phyloP scores from a whole-genome alignment of 805 yeast genomes.

The Candida glaebosa region DNA sequence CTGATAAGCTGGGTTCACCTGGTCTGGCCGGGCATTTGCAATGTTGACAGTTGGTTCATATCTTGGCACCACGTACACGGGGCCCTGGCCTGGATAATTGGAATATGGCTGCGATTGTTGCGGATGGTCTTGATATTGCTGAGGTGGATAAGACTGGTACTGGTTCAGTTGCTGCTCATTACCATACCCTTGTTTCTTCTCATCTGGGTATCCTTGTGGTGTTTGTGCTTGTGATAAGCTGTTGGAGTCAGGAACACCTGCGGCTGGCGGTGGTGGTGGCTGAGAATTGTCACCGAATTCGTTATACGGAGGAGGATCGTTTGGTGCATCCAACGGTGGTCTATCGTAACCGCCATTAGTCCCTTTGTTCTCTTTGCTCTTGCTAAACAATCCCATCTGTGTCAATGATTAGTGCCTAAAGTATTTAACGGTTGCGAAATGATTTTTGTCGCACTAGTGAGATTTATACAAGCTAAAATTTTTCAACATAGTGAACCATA shows the following conservation, averaged over 20 bases:
- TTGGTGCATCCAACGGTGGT: constrained; percentile 7
- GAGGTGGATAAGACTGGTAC: constrained; percentile 1
- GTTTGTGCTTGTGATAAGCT: constrained; percentile 8
- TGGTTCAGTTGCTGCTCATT: constrained; percentile 5
- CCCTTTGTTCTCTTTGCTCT: constrained; percentile 8
- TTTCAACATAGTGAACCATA: neutral
- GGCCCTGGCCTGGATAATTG: constrained; percentile 1
- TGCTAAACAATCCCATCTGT: neutral
- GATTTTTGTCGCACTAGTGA: neutral
- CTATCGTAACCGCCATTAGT: constrained; percentile 3
- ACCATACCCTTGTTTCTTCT: constrained; percentile 5
- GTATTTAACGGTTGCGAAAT: neutral
- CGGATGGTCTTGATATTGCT: constrained; percentile 2
- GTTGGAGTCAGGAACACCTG: constrained; percentile 4
- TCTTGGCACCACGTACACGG: constrained; percentile 1
- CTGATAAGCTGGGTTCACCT: constrained; percentile 35
- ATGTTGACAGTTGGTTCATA: constrained; percentile 27
- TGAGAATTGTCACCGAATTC: neutral
- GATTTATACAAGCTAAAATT: neutral
- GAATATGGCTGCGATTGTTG: constrained; percentile 6
- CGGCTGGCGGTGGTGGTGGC: neutral
- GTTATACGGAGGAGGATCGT: constrained; percentile 9
- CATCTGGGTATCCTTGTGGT: constrained; percentile 2
- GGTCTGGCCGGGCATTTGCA: constrained; percentile 31
- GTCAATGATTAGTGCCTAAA: neutral